Evolutionary conservation across 2,329 filamentous ascomycete genomes (phyloP).

Genomic region (Fusarium paranaense): DNA sequence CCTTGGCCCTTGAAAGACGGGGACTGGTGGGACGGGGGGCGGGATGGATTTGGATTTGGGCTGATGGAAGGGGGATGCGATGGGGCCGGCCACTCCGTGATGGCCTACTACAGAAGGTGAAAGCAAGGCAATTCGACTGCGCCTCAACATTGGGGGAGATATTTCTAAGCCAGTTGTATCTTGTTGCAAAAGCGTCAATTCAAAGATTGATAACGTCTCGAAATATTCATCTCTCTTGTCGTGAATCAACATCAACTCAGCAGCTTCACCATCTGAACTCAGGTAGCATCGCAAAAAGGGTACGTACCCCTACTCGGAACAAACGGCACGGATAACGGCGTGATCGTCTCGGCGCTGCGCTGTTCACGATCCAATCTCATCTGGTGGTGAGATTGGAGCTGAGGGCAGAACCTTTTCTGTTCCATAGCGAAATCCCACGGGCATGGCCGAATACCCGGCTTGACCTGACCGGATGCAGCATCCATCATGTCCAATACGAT

Average conservation of each 20-base stretch:
- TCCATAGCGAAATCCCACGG: neutral
- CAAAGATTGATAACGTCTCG: neutral
- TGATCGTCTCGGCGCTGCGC: slow-evolving; percentile 40
- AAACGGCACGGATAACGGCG: slow-evolving; percentile 43
- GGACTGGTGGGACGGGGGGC: neutral
- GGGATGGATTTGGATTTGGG: neutral
- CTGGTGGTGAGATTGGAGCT: slow-evolving; percentile 1
- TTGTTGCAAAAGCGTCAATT: neutral
- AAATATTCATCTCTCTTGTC: neutral
- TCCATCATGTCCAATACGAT: neutral
- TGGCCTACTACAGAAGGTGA: neutral
- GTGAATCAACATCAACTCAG: neutral
- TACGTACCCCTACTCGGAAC: slow-evolving; percentile 38
- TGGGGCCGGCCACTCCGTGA: slow-evolving; percentile 22
- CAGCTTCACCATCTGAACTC: too few species aligned
- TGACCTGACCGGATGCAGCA: neutral
- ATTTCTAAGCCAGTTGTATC: neutral
- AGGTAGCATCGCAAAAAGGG: neutral
- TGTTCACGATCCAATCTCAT: slow-evolving; percentile 27
- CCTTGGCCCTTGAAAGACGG: slow-evolving; percentile 13
- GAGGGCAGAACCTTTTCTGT: neutral
- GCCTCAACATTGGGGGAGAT: neutral
- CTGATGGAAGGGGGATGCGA: neutral
- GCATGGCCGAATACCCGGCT: slow-evolving; percentile 8
- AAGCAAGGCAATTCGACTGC: neutral